Evolutionary conservation across 2,329 filamentous ascomycete species (phyloP).

Genomic region (Tolypocladium endophyticum): DNA sequence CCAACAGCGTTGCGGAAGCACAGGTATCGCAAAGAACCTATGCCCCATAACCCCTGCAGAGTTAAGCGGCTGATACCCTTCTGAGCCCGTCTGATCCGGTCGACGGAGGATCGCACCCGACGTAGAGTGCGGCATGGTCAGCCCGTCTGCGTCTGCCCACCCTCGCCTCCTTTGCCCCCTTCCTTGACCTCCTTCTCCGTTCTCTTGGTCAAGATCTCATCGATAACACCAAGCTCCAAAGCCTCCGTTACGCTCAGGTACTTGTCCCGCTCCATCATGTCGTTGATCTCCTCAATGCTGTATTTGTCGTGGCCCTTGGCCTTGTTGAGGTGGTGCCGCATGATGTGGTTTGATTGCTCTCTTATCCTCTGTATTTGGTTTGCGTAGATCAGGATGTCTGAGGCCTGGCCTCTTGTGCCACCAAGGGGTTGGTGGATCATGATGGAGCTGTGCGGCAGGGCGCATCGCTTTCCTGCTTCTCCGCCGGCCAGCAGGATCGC

Average conservation of each 20-base stretch:
- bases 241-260: conserved; percentile 88
- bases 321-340: conserved; percentile 74
- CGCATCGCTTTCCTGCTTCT: conserved; percentile 72
- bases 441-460: conserved; percentile 83
- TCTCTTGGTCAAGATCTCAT: conserved; percentile 70
- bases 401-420: conserved; percentile 52
- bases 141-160: conserved; percentile 1
- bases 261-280: conserved; percentile 93
- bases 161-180: conserved; percentile 11
- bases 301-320: conserved; percentile 65
- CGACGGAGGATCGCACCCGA: not conserved
- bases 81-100: not conserved
- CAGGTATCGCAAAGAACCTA: not conserved
- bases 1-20: not conserved
- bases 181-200: conserved; percentile 27
- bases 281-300: conserved; percentile 73
- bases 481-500: conserved; percentile 81
- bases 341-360: conserved; percentile 81
- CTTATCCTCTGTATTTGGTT: conserved; percentile 89
- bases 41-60: not conserved
- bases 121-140: not conserved
- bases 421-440: conserved; percentile 97
- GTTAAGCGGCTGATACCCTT: not conserved
- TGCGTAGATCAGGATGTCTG: conserved; percentile 91
- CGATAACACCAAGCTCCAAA: conserved; percentile 79